These are phyloP conservation scores for Debaryomyces sp. DNA, from an alignment of 1,139 yeast genomes.

Conservation along the genomic window DNA sequence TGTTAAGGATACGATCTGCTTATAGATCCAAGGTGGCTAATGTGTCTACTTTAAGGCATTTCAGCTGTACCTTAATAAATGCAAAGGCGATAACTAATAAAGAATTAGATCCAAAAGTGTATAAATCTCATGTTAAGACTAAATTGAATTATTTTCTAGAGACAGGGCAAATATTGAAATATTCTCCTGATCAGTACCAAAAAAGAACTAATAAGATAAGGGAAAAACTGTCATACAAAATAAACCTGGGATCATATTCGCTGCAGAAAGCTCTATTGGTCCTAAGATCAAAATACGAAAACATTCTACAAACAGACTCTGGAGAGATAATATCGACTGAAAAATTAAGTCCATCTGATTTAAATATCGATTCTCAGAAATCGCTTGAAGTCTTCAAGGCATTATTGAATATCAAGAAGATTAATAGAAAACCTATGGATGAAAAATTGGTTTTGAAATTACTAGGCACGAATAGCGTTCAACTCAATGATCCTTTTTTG, in stretches of 20 bases:
- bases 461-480: slow-evolving; percentile 59
- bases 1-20: slow-evolving; percentile 4
- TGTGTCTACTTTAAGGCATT: background rate
- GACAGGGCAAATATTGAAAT: slow-evolving; percentile 29
- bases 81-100: background rate
- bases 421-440: slow-evolving; percentile 36
- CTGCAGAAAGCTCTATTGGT: slow-evolving; percentile 28
- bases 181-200: slow-evolving; percentile 19
- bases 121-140: slow-evolving; percentile 19
- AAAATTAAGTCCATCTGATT: slow-evolving; percentile 23
- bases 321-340: slow-evolving; percentile 24
- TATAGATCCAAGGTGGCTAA: background rate
- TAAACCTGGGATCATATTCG: slow-evolving; percentile 13
- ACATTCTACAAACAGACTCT: slow-evolving; percentile 20
- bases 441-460: slow-evolving; percentile 49
- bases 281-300: slow-evolving; percentile 14
- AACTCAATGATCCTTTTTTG: slow-evolving; percentile 56
- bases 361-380: slow-evolving; percentile 23
- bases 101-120: background rate
- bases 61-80: background rate
- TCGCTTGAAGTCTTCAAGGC: slow-evolving; percentile 34
- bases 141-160: slow-evolving; percentile 30
- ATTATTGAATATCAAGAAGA: slow-evolving; percentile 27
- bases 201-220: slow-evolving; percentile 10
- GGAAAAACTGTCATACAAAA: background rate